phyloP scores from a whole-genome alignment of 2,329 filamentous ascomycete genomes.

The Elsinoe batatas region DNA sequence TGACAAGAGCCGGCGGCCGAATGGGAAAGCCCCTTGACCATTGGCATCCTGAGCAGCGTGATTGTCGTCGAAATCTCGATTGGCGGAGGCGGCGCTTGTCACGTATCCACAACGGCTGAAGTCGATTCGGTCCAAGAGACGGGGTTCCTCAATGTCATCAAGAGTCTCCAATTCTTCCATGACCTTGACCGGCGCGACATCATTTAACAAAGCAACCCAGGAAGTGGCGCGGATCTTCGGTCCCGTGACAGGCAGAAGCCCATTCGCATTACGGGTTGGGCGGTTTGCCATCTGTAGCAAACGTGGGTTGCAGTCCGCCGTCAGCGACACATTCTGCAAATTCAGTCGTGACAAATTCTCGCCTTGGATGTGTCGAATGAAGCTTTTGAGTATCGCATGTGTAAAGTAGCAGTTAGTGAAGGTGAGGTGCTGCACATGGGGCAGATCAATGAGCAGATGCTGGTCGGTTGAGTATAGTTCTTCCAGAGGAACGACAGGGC shows the following conservation, averaged over 20 bases:
- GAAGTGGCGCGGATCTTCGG: not conserved
- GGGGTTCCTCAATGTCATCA: not conserved
- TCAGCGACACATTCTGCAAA: constrained; percentile 57
- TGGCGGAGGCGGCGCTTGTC: not conserved
- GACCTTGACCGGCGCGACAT: not conserved
- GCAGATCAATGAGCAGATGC: constrained; percentile 40
- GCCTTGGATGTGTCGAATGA: constrained; percentile 41
- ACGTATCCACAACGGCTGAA: constrained; percentile 2
- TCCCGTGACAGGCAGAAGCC: not conserved
- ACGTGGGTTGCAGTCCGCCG: constrained; percentile 26
- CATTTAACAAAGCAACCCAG: constrained; percentile 4
- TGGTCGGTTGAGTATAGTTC: constrained; percentile 18
- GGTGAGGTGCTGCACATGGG: constrained; percentile 48
- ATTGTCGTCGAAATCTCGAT: not conserved
- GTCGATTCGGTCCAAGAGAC: not conserved
- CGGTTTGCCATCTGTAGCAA: not conserved
- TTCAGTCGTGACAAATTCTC: constrained; percentile 44
- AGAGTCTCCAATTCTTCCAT: constrained; percentile 1
- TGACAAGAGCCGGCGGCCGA: not conserved
- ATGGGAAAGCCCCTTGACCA: not conserved
- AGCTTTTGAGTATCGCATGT: constrained; percentile 46
- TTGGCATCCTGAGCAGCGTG: not conserved
- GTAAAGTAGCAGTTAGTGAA: constrained; percentile 61
- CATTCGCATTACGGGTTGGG: constrained; percentile 3
- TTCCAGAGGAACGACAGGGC: constrained; percentile 38